Conservation (phyloP, 768 basidiomycete species). For the Mycena vitilis region DNA sequence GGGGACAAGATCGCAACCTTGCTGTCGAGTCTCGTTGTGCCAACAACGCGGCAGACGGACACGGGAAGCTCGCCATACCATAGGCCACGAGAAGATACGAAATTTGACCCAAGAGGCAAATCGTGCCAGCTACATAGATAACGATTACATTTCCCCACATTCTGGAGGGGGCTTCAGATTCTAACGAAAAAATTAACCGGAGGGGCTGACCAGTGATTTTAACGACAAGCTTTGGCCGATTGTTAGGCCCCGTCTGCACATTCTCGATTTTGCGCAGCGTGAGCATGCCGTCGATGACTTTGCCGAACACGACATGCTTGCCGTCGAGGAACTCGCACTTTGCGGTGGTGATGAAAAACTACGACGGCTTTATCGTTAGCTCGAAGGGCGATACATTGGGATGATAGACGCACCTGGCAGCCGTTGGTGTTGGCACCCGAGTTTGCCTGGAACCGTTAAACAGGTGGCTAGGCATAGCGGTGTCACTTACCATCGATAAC, state of each 20-base stretch:
- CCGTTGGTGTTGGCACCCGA: conserved; percentile 96
- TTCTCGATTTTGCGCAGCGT: conserved; percentile 97
- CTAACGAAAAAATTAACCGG: conserved; percentile 1
- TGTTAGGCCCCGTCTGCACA: conserved; percentile 91
- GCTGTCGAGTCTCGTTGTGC: too few relatives aligned
- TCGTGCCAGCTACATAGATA: too few relatives aligned
- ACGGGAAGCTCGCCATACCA: too few relatives aligned
- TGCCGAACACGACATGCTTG: conserved; percentile 94
- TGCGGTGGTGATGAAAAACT: conserved; percentile 98
- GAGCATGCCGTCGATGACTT: conserved; percentile 92
- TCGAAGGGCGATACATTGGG: not conserved
- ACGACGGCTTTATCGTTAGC: conserved; percentile 7
- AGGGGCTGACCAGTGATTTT: conserved; percentile 82
- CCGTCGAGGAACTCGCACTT: conserved; percentile 96
- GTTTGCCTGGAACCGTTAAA: conserved; percentile 73
- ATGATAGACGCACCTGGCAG: conserved; percentile 71
- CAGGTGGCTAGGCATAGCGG: conserved; percentile 12
- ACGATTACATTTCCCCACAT: conserved; percentile 52
- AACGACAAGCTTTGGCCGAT: conserved; percentile 87
- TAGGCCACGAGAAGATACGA: too few relatives aligned
- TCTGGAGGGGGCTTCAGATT: conserved; percentile 36
- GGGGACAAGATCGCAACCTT: too few relatives aligned
- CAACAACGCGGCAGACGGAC: too few relatives aligned
- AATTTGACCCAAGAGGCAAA: too few relatives aligned
- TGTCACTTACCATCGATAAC: conserved; percentile 82